Percentiles rank a stretch among this genome's conserved stretches.
These are phyloP conservation scores for Leonotis leonurus DNA, from an alignment of 257 asterid species.

Conservation along the genomic window DNA sequence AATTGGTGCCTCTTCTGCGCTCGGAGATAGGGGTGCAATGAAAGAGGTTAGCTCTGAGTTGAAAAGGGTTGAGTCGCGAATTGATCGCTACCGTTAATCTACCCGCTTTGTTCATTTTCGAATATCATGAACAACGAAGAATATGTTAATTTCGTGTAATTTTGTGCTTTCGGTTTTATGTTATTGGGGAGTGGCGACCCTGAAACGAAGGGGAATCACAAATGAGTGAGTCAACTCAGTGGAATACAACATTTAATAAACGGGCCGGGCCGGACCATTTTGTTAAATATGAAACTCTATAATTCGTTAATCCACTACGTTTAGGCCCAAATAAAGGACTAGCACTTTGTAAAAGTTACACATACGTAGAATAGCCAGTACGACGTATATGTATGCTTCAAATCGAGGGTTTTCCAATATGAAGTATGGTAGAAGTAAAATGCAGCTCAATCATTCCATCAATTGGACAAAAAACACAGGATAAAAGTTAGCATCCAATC, in stretches of 20 bases:
- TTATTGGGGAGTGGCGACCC: conserved; percentile 24
- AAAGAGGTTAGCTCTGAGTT: conserved; percentile 37
- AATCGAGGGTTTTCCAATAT: conserved; percentile 2
- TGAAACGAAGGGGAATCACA: conserved; percentile 16
- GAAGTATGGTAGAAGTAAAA: not conserved
- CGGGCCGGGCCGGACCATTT: conserved; percentile 4
- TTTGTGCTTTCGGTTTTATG: not conserved
- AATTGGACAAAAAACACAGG: too few relatives aligned
- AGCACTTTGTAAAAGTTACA: not conserved
- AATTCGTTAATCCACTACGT: not conserved
- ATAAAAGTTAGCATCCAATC: not conserved
- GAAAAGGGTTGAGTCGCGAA: conserved; percentile 42
- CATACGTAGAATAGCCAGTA: not conserved
- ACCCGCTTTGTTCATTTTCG: conserved; percentile 46
- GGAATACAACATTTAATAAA: not conserved
- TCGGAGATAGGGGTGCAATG: conserved; percentile 66
- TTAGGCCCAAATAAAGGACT: not conserved
- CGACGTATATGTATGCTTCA: not conserved
- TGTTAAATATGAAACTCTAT: not conserved
- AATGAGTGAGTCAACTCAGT: conserved; percentile 16
- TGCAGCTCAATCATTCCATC: conserved; percentile 2
- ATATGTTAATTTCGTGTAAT: not conserved
- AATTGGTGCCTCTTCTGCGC: conserved; percentile 52
- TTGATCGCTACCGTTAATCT: conserved; percentile 42
- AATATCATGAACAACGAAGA: conserved; percentile 25